phyloP scores from a whole-genome alignment of 805 yeast genomes.

The Candida silvatica region DNA sequence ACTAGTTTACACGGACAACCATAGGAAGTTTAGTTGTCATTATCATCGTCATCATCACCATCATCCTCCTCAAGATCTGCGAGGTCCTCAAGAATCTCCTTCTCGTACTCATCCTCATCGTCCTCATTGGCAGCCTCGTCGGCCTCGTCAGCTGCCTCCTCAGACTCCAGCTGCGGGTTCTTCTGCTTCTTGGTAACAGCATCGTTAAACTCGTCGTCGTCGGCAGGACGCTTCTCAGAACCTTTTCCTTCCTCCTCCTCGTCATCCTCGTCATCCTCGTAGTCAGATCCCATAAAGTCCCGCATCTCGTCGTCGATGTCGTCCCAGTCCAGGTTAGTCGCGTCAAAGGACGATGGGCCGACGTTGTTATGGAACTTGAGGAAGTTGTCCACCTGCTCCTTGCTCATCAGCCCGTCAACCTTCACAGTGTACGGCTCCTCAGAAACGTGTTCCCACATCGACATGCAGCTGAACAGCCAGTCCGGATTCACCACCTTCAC shows the following conservation, averaged over 20 bases:
- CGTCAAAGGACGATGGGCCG: conserved; percentile 16
- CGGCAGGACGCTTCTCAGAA: conserved; percentile 15
- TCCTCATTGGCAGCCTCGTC: conserved; percentile 15
- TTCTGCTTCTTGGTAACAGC: conserved; percentile 14
- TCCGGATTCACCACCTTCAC: conserved; percentile 82
- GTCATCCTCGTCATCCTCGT: conserved; percentile 28
- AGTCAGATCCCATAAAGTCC: conserved; percentile 39
- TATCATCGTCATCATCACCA: background rate
- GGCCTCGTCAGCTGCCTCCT: conserved; percentile 16
- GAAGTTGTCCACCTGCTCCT: conserved; percentile 38
- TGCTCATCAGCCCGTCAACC: conserved; percentile 36
- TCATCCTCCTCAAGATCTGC: conserved; percentile 33
- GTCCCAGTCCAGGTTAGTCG: conserved; percentile 38
- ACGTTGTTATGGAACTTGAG: conserved; percentile 29
- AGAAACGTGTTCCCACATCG: conserved; percentile 65
- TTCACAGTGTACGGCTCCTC: conserved; percentile 51
- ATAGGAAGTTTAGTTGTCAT: no score
- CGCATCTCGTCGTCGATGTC: conserved; percentile 51
- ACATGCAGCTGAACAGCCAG: conserved; percentile 85
- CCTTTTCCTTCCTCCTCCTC: conserved; percentile 21
- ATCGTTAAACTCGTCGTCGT: no score
- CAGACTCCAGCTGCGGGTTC: conserved; percentile 12
- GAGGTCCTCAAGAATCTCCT: conserved; percentile 40
- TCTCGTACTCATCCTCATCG: conserved; percentile 36
- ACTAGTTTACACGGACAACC: background rate